Percentiles rank a stretch among this genome's conserved stretches.
phyloP scores from a whole-genome alignment of 352 stramenopile genomes.

The Saprolegnia diclina region DNA sequence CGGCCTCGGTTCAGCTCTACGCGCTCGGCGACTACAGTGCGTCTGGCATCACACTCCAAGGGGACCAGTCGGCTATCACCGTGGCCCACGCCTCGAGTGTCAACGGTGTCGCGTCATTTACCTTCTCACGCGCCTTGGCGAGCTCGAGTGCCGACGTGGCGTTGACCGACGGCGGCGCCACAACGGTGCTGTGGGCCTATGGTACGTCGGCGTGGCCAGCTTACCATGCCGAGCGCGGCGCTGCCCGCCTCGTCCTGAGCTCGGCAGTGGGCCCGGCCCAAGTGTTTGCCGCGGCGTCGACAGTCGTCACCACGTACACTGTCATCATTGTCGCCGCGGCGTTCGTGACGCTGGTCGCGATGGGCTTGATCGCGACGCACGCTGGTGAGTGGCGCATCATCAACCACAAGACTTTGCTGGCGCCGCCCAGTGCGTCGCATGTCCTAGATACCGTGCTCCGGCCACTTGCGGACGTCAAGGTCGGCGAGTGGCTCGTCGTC shows the following conservation, averaged over 20 bases:
- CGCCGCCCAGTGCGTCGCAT: constrained; percentile 49
- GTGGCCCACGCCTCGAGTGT: constrained; percentile 39
- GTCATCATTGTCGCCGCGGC: constrained; percentile 25
- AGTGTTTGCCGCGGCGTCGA: constrained; percentile 35
- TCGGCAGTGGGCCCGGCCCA: constrained; percentile 41
- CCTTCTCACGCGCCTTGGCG: constrained; percentile 55
- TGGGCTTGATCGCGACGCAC: constrained; percentile 12
- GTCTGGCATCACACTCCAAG: constrained; percentile 41
- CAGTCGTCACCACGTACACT: constrained; percentile 30
- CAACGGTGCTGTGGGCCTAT: constrained; percentile 69
- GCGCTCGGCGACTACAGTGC: constrained; percentile 44
- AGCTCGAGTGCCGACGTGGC: constrained; percentile 42
- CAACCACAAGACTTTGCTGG: constrained; percentile 44
- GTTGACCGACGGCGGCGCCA: constrained; percentile 34
- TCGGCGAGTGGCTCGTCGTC: constrained; percentile 59
- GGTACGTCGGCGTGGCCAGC: constrained; percentile 25
- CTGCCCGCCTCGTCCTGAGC: constrained; percentile 8
- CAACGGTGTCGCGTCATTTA: constrained; percentile 54
- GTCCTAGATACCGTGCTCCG: constrained; percentile 45
- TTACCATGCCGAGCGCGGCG: constrained; percentile 4
- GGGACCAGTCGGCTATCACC: constrained; percentile 30
- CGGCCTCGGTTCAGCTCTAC: constrained; percentile 40
- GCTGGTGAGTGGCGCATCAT: constrained; percentile 28
- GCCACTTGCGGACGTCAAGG: constrained; percentile 44
- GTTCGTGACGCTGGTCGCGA: not conserved